Percentiles rank a stretch among this genome's conserved stretches.
These are phyloP conservation scores for Luzula sylvatica DNA, from an alignment of 176 grass and related monocot genomes.

Conservation along the genomic window DNA sequence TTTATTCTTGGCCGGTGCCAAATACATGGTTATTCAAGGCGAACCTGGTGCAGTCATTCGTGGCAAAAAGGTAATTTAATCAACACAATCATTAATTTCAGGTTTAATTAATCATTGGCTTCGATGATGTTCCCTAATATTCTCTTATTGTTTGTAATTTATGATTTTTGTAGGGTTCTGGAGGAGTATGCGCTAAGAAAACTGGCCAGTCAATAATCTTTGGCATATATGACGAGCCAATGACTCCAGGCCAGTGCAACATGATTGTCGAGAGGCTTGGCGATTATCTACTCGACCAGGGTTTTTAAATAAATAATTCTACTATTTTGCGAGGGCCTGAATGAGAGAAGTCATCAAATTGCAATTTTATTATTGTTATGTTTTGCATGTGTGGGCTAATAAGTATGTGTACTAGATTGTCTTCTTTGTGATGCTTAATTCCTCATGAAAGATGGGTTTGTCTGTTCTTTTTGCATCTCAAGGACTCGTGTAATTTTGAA, in stretches of 20 bases:
- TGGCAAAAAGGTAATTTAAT: constrained; percentile 64
- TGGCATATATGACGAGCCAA: constrained; percentile 87
- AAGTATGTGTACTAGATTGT: constrained; percentile 13
- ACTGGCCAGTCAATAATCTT: constrained; percentile 40
- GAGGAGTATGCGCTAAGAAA: constrained; percentile 68
- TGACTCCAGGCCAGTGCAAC: constrained; percentile 89
- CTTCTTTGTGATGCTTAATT: constrained; percentile 7
- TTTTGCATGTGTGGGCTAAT: constrained; percentile 13
- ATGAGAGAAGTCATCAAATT: constrained; percentile 8
- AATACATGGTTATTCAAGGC: constrained; percentile 95
- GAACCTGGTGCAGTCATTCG: constrained; percentile 65
- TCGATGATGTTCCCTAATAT: neutral
- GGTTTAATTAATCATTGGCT: neutral
- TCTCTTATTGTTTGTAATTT: neutral
- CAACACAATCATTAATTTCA: no score
- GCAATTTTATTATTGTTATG: no score
- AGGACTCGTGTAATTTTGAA: constrained; percentile 18
- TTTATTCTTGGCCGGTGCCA: constrained; percentile 52
- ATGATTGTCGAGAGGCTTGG: constrained; percentile 88
- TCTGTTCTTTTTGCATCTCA: neutral
- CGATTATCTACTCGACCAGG: constrained; percentile 75
- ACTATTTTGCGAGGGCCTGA: constrained; percentile 28
- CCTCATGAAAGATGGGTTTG: neutral
- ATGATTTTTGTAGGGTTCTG: constrained; percentile 55
- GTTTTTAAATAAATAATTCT: constrained; percentile 29